Conservation (phyloP, 164 flowering plant genomes). For the Magnolia officinalis region DNA sequence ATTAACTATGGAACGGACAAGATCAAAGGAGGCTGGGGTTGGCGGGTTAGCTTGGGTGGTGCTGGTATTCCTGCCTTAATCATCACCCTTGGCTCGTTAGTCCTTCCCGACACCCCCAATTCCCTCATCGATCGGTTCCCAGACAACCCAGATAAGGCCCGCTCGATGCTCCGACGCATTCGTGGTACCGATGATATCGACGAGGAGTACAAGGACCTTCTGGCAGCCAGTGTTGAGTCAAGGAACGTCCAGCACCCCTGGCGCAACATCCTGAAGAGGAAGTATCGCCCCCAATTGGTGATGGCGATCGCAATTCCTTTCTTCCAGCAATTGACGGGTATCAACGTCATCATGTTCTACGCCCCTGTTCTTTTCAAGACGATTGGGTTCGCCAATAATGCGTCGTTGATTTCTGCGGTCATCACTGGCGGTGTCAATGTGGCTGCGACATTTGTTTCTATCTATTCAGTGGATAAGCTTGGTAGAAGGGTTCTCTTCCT, state of each 20-base stretch:
- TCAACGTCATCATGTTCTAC: conserved; percentile 35
- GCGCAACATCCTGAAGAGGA: conserved; percentile 48
- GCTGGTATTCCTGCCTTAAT: conserved; percentile 32
- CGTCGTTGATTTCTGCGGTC: conserved; percentile 25
- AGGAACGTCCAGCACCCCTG: conserved; percentile 61
- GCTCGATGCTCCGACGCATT: conserved; percentile 17
- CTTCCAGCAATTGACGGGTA: conserved; percentile 29
- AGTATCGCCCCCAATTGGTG: conserved; percentile 57
- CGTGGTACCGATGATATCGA: conserved; percentile 26
- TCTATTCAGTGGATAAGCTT: conserved; percentile 21
- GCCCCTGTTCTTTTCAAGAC: conserved; percentile 31
- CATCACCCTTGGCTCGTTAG: conserved; percentile 24
- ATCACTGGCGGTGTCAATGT: conserved; percentile 28
- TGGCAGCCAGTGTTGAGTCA: conserved; percentile 64
- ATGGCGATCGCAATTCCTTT: conserved; percentile 30
- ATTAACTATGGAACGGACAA: conserved; percentile 26
- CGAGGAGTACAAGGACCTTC: conserved; percentile 28
- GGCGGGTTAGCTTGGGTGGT: conserved; percentile 30
- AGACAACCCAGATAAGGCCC: conserved; percentile 13
- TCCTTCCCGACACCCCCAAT: conserved; percentile 41
- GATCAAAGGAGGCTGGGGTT: conserved; percentile 38
- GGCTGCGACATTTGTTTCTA: conserved; percentile 58
- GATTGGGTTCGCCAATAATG: conserved; percentile 23
- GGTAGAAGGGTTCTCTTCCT: conserved; percentile 29
- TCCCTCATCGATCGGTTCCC: conserved; percentile 24